Conservation (phyloP, 2,329 filamentous ascomycete genomes). For the Aspergillus thermomutatus region DNA sequence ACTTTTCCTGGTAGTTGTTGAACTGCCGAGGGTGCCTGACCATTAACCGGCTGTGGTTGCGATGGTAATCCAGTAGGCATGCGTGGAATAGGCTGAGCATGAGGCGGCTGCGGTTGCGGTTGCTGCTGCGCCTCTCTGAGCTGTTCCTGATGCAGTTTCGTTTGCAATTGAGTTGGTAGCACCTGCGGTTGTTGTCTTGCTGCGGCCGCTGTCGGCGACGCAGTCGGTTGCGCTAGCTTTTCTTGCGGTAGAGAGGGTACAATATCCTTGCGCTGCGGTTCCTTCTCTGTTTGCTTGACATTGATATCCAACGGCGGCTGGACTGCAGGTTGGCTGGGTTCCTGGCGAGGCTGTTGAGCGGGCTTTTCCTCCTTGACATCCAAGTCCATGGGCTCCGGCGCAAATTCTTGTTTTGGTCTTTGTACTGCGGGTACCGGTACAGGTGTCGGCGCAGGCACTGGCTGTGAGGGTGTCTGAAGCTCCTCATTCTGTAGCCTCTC, state of each 20-base stretch:
- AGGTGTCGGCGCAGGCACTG: background rate
- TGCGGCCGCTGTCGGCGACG: slow-evolving; percentile 8
- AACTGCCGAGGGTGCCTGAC: slow-evolving; percentile 16
- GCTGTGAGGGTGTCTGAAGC: slow-evolving; percentile 42
- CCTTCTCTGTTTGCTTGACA: slow-evolving; percentile 4
- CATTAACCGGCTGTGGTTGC: slow-evolving; percentile 18
- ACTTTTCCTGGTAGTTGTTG: slow-evolving; percentile 18
- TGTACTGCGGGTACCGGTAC: slow-evolving; percentile 6
- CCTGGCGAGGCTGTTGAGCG: slow-evolving; percentile 8
- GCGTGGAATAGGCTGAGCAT: slow-evolving; percentile 8
- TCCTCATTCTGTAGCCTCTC: slow-evolving; percentile 62
- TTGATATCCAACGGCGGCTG: slow-evolving; percentile 3
- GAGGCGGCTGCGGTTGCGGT: slow-evolving; percentile 6
- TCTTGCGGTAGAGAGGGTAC: slow-evolving; percentile 4
- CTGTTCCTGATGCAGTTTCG: slow-evolving; percentile 4
- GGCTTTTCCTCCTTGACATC: slow-evolving; percentile 24
- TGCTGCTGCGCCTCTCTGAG: slow-evolving; percentile 3
- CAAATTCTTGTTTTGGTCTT: slow-evolving; percentile 11
- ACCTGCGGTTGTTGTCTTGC: slow-evolving; percentile 2
- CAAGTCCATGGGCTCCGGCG: slow-evolving; percentile 26
- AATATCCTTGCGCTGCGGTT: slow-evolving; percentile 10
- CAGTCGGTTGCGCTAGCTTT: background rate
- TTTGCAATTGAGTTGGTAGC: slow-evolving; percentile 5
- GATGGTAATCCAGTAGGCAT: slow-evolving; percentile 10
- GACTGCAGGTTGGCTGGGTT: slow-evolving; percentile 3